Evolutionary conservation across 2,329 filamentous ascomycete genomes (phyloP), one percentile per base, ranked within the genome.

Genomic region (Aspergillus sp.): DNA sequence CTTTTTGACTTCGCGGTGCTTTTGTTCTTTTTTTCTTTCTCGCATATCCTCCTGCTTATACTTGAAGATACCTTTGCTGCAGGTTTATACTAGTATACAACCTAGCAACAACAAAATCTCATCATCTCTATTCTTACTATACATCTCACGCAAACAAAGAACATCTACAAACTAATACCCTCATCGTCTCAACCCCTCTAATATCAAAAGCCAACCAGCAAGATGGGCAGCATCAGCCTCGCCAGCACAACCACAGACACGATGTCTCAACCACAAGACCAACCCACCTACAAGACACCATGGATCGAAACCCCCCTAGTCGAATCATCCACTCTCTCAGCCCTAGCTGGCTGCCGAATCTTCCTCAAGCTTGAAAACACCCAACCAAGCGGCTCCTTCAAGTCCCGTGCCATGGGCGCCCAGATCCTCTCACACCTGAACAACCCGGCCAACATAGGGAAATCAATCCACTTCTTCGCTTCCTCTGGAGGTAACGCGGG

Each of bases 301-400:
- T 92, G 88, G 88, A 83, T 86, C 59, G 79, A 87, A 70, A 93
- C 90, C 17, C 90, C 90, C 24, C 81, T 90, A 60, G 80, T 90
- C 58, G 83, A 86, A 67, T 91, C 86, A 3, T 79, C 82, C 51
- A 78, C 84, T 14, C 80, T 93, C 39, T 91, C 89, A 44, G 82
- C 85, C 62, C 81, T 82, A 62, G 88, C 88, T 64, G 90, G 89
- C 73, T 93, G 89, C 79, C 87, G 89, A 77, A 85, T 96, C 73
- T 90, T 90, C 73, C 86, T 96, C 68, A 96, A 96, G 74, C 84
- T 95, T 61, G 91, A 96, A 67, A 90, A 90, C 70, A 84, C 92
- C 55, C 91, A 96, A 70, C 91, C 91, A 4, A 89, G 88, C 21
- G 90, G 90, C 62, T 93, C 90, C 40, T 96, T 96, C 85, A 95